Conservation (phyloP, 2,329 filamentous ascomycete genomes). For the Calycina herbarum region DNA sequence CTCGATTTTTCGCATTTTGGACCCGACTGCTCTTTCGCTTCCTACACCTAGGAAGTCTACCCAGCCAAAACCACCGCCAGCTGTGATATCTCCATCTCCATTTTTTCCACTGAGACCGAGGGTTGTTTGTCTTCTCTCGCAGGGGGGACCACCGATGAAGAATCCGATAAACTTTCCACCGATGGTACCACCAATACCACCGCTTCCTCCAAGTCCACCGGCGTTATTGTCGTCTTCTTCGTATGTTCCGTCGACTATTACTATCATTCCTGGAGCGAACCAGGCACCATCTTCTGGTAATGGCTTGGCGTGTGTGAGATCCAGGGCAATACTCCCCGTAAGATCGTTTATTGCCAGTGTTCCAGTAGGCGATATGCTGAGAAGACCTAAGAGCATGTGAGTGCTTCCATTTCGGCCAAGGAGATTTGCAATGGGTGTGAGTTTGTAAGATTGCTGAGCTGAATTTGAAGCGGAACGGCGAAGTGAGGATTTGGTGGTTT, state of each 20-base stretch:
- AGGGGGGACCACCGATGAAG: constrained; percentile 87
- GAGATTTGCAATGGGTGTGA: constrained; percentile 79
- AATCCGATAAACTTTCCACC: constrained; percentile 91
- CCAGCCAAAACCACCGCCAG: constrained; percentile 89
- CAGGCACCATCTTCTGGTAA: constrained; percentile 86
- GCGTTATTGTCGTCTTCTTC: constrained; percentile 81
- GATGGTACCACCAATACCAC: constrained; percentile 84
- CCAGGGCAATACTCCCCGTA: constrained; percentile 82
- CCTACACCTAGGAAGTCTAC: constrained; percentile 93
- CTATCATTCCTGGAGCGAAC: constrained; percentile 95
- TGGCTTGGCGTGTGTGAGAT: constrained; percentile 76
- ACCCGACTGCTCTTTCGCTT: constrained; percentile 79
- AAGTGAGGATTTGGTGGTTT: constrained; percentile 56
- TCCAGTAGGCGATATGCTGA: constrained; percentile 79
- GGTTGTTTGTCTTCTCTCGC: constrained; percentile 78
- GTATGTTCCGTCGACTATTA: constrained; percentile 93
- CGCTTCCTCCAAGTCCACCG: constrained; percentile 71
- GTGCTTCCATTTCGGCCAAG: constrained; percentile 78
- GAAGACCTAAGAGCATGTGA: constrained; percentile 83
- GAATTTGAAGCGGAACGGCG: constrained; percentile 59
- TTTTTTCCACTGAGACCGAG: constrained; percentile 65
- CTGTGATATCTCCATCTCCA: constrained; percentile 55
- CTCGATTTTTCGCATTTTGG: constrained; percentile 81
- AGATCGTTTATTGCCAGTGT: constrained; percentile 81
- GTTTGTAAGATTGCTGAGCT: constrained; percentile 70